Base-by-base conservation (phyloP, 768 basidiomycete genomes). In the Phylloporus arenicola region DNA sequence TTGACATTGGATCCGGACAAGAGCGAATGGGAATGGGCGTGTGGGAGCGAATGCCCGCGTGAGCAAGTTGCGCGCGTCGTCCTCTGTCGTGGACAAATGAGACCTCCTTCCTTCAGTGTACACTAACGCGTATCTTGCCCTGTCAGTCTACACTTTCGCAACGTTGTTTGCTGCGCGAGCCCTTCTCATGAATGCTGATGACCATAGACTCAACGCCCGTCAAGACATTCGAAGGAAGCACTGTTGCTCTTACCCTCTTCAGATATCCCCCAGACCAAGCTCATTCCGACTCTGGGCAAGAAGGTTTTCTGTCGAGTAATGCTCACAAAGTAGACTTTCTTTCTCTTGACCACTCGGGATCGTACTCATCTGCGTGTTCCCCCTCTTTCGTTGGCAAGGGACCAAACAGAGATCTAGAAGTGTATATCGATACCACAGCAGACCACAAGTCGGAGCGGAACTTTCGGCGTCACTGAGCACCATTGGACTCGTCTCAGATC, bases 91-190 rank as follows among this genome's bases (percentile, higher is more conserved):
- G n/a, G n/a, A n/a, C n/a, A n/a, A n/a, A n/a, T n/a, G n/a, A n/a
- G n/a, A n/a, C n/a, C n/a, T n/a, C n/a, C n/a, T 25, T 25, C 25
- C 25, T 25, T 25, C 7, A 25, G 25, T 25, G 25, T 25, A 3
- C 3, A 25, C 7, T 7, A 25, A 79, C 54, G 74, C 79, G 9
- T 80, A 80, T 57, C 71, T 82, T 22, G 75, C 79, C 13, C 70
- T 66, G 62, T 70, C 45, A 53, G 62, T 56, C 40, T n/a, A 3
- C 9, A 6, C 6, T 37, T 25, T 25, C 25, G 24, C 11, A 6
- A 29, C 14, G 3, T 11, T 25, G 14, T 19, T 38, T 29, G 12
- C 11, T 25, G 4, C 14, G 12, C 19, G 14, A 11, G 2, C 11
- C 9, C 40, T 25, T 1, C 25, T 25, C 13, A 8, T 41, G 11